Evolutionary conservation across 148 eudicot species (phyloP).

Genomic region (Persicaria tinctoria): DNA sequence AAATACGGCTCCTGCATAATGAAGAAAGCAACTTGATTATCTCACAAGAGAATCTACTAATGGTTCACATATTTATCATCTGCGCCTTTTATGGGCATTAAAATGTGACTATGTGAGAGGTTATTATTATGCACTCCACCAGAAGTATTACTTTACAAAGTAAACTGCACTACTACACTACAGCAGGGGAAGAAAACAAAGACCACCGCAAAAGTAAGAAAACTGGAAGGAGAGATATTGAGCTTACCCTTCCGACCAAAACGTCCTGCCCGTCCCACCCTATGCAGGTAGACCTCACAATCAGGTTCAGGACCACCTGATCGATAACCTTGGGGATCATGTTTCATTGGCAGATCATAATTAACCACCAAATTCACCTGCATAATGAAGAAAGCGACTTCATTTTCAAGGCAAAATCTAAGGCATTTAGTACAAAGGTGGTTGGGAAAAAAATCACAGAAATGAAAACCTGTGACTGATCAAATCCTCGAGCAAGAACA

Average conservation of each 20-base stretch:
- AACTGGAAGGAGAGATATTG: not conserved
- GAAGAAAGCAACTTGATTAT: no score
- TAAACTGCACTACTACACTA: not conserved
- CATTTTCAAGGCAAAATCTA: not conserved
- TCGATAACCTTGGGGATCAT: constrained; percentile 14
- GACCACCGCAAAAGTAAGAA: not conserved
- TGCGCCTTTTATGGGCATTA: no score
- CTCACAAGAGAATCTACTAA: not conserved
- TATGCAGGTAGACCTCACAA: constrained; percentile 82
- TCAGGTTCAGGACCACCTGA: constrained; percentile 45
- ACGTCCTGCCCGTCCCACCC: constrained; percentile 94
- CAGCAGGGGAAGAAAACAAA: not conserved
- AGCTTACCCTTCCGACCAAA: constrained; percentile 89
- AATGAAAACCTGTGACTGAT: constrained; percentile 54
- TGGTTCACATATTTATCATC: no score
- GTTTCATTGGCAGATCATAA: constrained; percentile 67
- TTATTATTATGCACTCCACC: no score
- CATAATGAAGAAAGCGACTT: constrained; percentile 9
- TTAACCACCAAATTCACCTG: constrained; percentile 91
- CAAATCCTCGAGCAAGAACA: constrained; percentile 90
- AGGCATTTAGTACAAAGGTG: not conserved
- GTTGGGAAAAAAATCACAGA: not conserved
- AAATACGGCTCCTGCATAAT: no score
- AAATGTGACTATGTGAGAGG: no score
- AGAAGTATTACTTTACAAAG: not conserved